Base-by-base conservation (phyloP, 306 rosid species). In the Fagus crenata region DNA sequence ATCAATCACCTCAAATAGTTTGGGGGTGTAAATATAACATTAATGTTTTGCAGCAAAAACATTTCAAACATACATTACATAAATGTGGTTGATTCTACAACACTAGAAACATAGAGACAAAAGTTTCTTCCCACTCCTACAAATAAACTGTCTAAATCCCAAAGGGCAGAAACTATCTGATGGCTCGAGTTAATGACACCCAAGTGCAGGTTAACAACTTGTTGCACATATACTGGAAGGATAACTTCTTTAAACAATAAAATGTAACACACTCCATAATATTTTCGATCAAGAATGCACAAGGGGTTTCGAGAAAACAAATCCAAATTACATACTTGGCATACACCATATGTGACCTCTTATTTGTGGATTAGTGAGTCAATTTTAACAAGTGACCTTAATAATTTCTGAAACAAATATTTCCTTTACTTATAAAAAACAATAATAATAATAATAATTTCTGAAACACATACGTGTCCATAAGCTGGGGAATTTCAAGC, bases 401-500 rank as follows among this genome's bases (percentile, higher is more conserved):
- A 37, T 22, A 39, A 58, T 56, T 69, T 75, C 17, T 41, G 28
- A 61, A 83, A 75, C 83, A 84, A 89, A 13, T 88, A 93, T 22
- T 22, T 22, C 0, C 28, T 22, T 22, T 22, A 22, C 28, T 22
- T 22, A 22, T 22, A 22, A 22, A 22, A 22, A 22, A 22, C 28
- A 22, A 22, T 22, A 22, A 22, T 22, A 22, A 22, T 22, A 22
- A 22, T 22, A 22, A 12, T 22, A 39, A 58, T 56, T 69, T 75
- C 17, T 41, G 28, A 61, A 83, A 75, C 83, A 84, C 92, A 13
- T 88, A 93, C 96, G 97, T 91, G 80, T 93, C 98, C 97, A 91
- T 93, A 64, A 93, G 96, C 83, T 91, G 98, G 80, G 97, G 98
- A 78, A 93, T 93, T 89, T 93, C 98, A 75, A 95, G 99, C 87